phyloP scores from a whole-genome alignment of 2,329 filamentous ascomycete species.

The Aspergillus sp. region DNA sequence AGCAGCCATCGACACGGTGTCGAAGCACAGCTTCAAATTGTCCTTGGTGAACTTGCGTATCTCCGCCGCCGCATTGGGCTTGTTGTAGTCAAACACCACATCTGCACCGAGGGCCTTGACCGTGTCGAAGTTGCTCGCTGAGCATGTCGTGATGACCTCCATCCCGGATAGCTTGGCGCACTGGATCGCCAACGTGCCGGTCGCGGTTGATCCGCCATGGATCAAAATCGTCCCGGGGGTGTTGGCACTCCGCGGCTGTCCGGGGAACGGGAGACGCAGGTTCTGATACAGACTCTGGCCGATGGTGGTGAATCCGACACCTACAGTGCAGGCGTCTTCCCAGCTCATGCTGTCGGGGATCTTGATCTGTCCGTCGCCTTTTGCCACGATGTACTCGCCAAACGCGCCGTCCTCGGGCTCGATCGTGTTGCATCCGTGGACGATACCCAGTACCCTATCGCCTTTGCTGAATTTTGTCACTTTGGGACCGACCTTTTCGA shows the following conservation, averaged over 20 bases:
- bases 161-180: slow-evolving; percentile 35
- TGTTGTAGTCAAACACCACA: slow-evolving; percentile 33
- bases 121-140: slow-evolving; percentile 30
- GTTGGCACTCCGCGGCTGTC: slow-evolving; percentile 14
- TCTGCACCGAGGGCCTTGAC: slow-evolving; percentile 31
- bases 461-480: slow-evolving; percentile 49
- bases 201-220: slow-evolving; percentile 38
- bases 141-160: slow-evolving; percentile 30
- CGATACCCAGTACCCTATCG: slow-evolving; percentile 49
- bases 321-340: slow-evolving; percentile 50
- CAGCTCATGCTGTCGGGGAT: slow-evolving; percentile 46
- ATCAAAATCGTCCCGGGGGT: slow-evolving; percentile 26
- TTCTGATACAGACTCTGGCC: slow-evolving; percentile 41
- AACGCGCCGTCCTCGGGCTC: slow-evolving; percentile 50
- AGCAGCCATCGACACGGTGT: slow-evolving; percentile 28
- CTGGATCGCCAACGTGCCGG: slow-evolving; percentile 36
- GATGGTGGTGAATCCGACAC: slow-evolving; percentile 49
- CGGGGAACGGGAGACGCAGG: slow-evolving; percentile 23
- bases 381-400: slow-evolving; percentile 49
- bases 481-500: slow-evolving; percentile 47
- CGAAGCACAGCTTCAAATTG: slow-evolving; percentile 31
- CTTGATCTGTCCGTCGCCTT: slow-evolving; percentile 45
- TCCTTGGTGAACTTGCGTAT: slow-evolving; percentile 30
- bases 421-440: slow-evolving; percentile 40
- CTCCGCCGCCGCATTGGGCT: slow-evolving; percentile 14